Percentiles rank a stretch among this genome's conserved stretches.
Conservation (phyloP, 176 grass and related monocot genomes). For the Musa schizocarpa region DNA sequence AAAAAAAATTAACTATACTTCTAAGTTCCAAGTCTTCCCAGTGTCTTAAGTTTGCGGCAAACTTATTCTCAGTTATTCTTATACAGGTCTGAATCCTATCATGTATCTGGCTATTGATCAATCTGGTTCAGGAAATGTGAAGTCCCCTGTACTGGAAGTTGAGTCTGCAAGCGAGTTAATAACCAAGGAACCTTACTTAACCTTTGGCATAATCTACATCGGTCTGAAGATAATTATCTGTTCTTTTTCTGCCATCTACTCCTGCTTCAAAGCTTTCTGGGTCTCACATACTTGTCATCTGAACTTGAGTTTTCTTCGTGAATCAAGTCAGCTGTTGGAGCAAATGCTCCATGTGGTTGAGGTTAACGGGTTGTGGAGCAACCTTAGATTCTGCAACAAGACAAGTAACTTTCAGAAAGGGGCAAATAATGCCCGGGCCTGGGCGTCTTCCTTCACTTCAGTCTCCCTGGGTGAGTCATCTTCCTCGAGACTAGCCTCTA, state of each 20-base stretch:
- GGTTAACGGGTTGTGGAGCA: slow-evolving; percentile 67
- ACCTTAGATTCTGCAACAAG: slow-evolving; percentile 39
- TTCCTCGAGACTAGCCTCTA: not conserved
- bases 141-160: slow-evolving; percentile 24
- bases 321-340: slow-evolving; percentile 55
- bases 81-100: slow-evolving; percentile 64
- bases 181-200: slow-evolving; percentile 54
- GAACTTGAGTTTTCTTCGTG: slow-evolving; percentile 51
- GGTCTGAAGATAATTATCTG: slow-evolving; percentile 39
- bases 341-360: slow-evolving; percentile 50
- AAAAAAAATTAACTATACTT: too few species aligned
- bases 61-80: not conserved
- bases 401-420: slow-evolving; percentile 26
- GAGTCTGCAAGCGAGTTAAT: slow-evolving; percentile 48
- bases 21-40: not conserved
- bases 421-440: slow-evolving; percentile 37
- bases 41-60: not conserved
- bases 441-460: slow-evolving; percentile 55
- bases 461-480: slow-evolving; percentile 46
- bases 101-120: slow-evolving; percentile 38
- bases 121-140: slow-evolving; percentile 12
- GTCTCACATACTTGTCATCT: slow-evolving; percentile 34
- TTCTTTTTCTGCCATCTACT: slow-evolving; percentile 47
- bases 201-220: slow-evolving; percentile 63
- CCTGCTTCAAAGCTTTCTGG: slow-evolving; percentile 52